Conservation (phyloP, 2,329 filamentous ascomycete genomes). For the Paracoccidioides lutzii region DNA sequence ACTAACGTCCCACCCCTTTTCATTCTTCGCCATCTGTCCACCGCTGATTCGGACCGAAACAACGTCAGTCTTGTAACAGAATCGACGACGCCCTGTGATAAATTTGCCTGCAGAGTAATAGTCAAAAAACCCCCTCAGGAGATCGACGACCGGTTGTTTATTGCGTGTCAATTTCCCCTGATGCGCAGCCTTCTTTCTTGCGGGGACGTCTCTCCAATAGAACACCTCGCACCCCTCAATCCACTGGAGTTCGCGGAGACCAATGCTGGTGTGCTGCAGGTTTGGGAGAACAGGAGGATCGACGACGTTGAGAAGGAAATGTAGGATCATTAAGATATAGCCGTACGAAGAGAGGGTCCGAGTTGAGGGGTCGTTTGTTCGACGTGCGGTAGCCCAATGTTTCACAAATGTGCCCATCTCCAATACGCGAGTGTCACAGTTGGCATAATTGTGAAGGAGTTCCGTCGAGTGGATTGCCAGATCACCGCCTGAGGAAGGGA, state of each 20-base stretch:
- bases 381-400: constrained; percentile 73
- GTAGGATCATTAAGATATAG: constrained; percentile 82
- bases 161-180: constrained; percentile 54
- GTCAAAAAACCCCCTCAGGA: constrained; percentile 76
- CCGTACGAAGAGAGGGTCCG: constrained; percentile 83
- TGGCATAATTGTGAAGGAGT: constrained; percentile 70
- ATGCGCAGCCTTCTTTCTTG: constrained; percentile 50
- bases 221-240: constrained; percentile 57
- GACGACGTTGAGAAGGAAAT: constrained; percentile 75
- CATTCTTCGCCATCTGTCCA: constrained; percentile 58
- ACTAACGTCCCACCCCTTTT: constrained; percentile 76
- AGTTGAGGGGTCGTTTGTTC: constrained; percentile 75
- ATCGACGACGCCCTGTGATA: constrained; percentile 25
- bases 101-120: constrained; percentile 54
- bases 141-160: constrained; percentile 51
- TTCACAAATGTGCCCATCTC: constrained; percentile 78
- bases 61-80: constrained; percentile 70
- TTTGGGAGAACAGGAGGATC: constrained; percentile 75
- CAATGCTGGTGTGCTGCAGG: constrained; percentile 38
- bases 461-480: constrained; percentile 73
- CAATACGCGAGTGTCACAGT: constrained; percentile 63
- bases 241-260: constrained; percentile 22
- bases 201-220: constrained; percentile 64
- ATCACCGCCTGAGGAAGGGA: constrained; percentile 49
- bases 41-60: constrained; percentile 64